These are phyloP conservation scores for Plasmodium billcollinsi DNA, from an alignment of 169 alveolate genomes.

Conservation along the genomic window DNA sequence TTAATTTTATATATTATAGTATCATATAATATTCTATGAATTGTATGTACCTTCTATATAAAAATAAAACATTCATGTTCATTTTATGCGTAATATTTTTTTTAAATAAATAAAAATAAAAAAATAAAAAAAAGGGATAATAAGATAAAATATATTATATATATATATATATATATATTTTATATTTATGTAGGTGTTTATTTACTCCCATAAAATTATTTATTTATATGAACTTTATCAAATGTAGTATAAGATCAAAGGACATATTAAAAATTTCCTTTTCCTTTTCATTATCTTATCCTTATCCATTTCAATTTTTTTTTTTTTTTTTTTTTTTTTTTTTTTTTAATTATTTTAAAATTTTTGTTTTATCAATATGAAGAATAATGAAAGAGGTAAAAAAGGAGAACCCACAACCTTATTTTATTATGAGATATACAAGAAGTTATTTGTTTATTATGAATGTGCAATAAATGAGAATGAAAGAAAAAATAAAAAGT, in stretches of 20 bases:
- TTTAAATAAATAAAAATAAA: background rate
- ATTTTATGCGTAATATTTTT: background rate
- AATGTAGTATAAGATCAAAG: too few species aligned
- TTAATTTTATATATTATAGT: too few species aligned
- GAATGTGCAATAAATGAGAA: slow-evolving; percentile 64
- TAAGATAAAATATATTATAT: background rate
- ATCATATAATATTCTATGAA: too few species aligned
- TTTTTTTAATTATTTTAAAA: background rate
- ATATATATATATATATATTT: background rate
- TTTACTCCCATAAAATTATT: too few species aligned
- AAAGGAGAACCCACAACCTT: slow-evolving; percentile 19
- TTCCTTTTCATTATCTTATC: too few species aligned
- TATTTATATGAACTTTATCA: too few species aligned
- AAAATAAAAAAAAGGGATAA: background rate
- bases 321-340: background rate
- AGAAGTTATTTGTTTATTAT: slow-evolving; percentile 45
- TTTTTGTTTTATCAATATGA: slow-evolving; percentile 13
- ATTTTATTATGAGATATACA: slow-evolving; percentile 47
- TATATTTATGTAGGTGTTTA: too few species aligned
- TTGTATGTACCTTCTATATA: too few species aligned
- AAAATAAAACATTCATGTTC: background rate
- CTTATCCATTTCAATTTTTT: too few species aligned
- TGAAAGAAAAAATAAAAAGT: slow-evolving; percentile 64
- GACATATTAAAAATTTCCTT: too few species aligned
- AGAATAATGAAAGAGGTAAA: slow-evolving; percentile 16